These are phyloP conservation scores for Poterioochromonas sp. DNA, from an alignment of 352 stramenopile species.

Conservation along the genomic window DNA sequence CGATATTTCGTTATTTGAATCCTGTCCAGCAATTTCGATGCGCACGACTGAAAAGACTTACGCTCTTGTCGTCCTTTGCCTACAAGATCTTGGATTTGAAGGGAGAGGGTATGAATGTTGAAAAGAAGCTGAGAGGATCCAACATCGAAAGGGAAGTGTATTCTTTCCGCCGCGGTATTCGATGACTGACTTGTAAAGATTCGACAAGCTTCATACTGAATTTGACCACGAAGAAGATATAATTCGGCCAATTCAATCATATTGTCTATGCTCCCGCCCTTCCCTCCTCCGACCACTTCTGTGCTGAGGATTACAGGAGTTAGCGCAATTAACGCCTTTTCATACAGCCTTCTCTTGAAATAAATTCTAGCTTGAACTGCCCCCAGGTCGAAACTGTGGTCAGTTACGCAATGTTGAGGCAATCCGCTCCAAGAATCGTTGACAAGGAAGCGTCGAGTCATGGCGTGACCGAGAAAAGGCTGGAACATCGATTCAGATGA, in stretches of 20 bases:
- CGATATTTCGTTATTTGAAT: too few relatives aligned
- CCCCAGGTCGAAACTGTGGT: neutral
- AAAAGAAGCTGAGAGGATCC: neutral
- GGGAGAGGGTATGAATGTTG: neutral
- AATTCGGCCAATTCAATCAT: slow-evolving; percentile 5
- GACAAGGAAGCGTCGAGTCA: neutral
- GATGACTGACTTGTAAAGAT: neutral
- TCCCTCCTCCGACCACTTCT: neutral
- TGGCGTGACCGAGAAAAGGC: neutral
- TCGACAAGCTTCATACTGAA: neutral
- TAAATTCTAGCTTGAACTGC: neutral
- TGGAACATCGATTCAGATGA: too few relatives aligned
- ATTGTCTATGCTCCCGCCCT: neutral
- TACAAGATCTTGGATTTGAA: too few relatives aligned
- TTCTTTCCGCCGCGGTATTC: too few relatives aligned
- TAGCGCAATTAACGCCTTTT: neutral
- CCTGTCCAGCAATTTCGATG: neutral
- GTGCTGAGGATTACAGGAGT: slow-evolving; percentile 13
- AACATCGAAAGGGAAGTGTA: neutral
- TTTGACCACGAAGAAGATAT: neutral
- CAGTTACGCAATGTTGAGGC: neutral
- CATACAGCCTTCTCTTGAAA: neutral
- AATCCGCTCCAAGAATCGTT: neutral
- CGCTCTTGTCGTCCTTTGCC: neutral
- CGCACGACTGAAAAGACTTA: too few relatives aligned